Conservation (phyloP, 2,329 filamentous ascomycete genomes). For the Monosporascus ibericus region DNA sequence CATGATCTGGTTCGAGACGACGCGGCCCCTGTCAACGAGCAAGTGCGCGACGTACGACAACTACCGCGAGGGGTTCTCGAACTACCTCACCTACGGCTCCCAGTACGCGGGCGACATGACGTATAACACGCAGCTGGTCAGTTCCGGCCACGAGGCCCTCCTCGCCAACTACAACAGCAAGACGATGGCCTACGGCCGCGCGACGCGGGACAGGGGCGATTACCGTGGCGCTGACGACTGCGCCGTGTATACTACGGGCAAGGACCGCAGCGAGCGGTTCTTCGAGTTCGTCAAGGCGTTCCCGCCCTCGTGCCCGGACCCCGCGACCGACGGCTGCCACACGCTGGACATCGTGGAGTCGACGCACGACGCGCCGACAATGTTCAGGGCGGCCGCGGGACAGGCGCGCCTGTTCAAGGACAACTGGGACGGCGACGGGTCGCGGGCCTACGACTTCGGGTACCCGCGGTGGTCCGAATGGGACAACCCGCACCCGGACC, state of each 20-base stretch:
- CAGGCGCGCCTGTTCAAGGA: slow-evolving; percentile 8
- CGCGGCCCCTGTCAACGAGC: slow-evolving; percentile 2
- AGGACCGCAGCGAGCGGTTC: slow-evolving; percentile 7
- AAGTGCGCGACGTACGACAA: slow-evolving; percentile 5
- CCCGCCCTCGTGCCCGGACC: slow-evolving; percentile 1
- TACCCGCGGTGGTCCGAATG: slow-evolving; percentile 4
- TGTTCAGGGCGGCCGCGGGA: slow-evolving; percentile 4
- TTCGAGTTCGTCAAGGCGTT: slow-evolving; percentile 7
- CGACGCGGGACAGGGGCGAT: slow-evolving; percentile 6
- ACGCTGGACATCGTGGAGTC: slow-evolving; percentile 7
- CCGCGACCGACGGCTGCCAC: slow-evolving; percentile 1
- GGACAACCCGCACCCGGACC: slow-evolving; percentile 8
- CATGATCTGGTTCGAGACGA: slow-evolving; percentile 3
- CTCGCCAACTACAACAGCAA: slow-evolving; percentile 4
- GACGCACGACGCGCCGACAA: slow-evolving; percentile 6
- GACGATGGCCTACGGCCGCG: slow-evolving; percentile 6
- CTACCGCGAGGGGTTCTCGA: slow-evolving; percentile 6
- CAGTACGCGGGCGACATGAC: not conserved
- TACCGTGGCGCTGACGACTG: slow-evolving; percentile 1
- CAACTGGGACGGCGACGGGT: slow-evolving; percentile 6
- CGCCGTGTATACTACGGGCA: slow-evolving; percentile 4
- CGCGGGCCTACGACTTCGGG: slow-evolving; percentile 2
- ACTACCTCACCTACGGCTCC: slow-evolving; percentile 4
- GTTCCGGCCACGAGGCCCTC: slow-evolving; percentile 2
- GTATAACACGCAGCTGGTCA: slow-evolving; percentile 5